These are phyloP conservation scores for Paecilomyces formosus DNA, from an alignment of 2,329 filamentous ascomycete species.

Conservation along the genomic window DNA sequence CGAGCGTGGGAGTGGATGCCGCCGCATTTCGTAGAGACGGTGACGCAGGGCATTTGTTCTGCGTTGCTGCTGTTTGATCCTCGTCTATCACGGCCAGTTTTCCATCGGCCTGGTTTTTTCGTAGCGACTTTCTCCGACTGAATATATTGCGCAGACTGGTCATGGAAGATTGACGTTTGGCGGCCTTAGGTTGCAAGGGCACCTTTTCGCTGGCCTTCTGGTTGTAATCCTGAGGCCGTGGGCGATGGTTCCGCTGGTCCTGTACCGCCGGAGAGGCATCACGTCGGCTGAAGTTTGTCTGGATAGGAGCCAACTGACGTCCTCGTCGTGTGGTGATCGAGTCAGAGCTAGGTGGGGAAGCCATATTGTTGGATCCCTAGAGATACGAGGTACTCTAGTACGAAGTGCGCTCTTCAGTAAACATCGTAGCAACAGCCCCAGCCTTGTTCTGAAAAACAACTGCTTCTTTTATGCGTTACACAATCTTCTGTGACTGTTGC, in stretches of 20 bases:
- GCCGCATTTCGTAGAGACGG: constrained; percentile 17
- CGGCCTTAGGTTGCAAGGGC: constrained; percentile 21
- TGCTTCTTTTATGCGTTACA: not conserved
- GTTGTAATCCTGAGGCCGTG: constrained; percentile 23
- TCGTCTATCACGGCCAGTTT: constrained; percentile 28
- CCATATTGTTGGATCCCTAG: constrained; percentile 3
- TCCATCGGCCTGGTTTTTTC: constrained; percentile 17
- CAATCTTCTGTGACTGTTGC: not conserved
- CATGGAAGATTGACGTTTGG: constrained; percentile 29
- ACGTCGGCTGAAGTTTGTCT: constrained; percentile 29
- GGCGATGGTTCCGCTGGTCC: constrained; percentile 20
- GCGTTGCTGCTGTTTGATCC: constrained; percentile 11
- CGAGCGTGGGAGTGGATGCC: constrained; percentile 15
- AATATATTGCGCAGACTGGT: constrained; percentile 30
- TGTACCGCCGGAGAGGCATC: constrained; percentile 10
- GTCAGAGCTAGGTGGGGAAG: constrained; percentile 2
- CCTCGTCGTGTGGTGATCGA: constrained; percentile 31
- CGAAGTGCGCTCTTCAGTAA: not conserved
- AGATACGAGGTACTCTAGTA: not conserved
- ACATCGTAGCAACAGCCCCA: not conserved
- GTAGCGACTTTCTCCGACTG: constrained; percentile 25
- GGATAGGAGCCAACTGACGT: constrained; percentile 26
- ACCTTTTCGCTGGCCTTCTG: constrained; percentile 20
- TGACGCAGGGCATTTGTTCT: constrained; percentile 10
- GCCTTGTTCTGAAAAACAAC: not conserved